phyloP scores from a whole-genome alignment of 495 filamentous ascomycete genomes.

The Astrothelium subdiscretum region DNA sequence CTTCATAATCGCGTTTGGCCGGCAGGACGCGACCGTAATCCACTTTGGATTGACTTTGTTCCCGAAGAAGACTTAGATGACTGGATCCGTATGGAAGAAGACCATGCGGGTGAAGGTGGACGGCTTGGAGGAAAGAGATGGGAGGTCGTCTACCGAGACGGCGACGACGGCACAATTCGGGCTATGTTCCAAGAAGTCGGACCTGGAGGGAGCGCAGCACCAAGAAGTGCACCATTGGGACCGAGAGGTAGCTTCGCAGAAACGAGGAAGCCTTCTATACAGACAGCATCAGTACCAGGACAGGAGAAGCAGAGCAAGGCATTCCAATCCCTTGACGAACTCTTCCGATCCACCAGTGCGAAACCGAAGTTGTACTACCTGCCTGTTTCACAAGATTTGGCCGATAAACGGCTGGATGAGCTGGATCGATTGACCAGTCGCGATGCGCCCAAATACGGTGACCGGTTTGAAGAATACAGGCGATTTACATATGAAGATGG shows the following conservation, averaged over 20 bases:
- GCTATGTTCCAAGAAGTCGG: conserved; percentile 28
- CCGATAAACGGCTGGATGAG: conserved; percentile 52
- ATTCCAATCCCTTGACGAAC: conserved; percentile 44
- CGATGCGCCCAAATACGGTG: conserved; percentile 24
- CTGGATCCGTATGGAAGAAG: conserved; percentile 64
- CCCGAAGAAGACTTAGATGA: conserved; percentile 59
- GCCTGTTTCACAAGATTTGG: conserved; percentile 42
- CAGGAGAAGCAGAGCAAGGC: conserved; percentile 2
- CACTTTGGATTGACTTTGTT: conserved; percentile 82
- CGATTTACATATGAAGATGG: conserved; percentile 70
- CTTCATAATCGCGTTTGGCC: conserved; percentile 79
- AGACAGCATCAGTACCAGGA: not conserved
- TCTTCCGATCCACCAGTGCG: conserved; percentile 49
- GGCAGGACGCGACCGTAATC: conserved; percentile 70
- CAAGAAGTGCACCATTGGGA: conserved; percentile 17
- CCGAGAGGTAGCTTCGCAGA: conserved; percentile 26
- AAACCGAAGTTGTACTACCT: conserved; percentile 64
- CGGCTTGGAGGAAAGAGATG: conserved; percentile 45
- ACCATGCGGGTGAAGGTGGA: conserved; percentile 25
- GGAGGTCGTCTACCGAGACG: conserved; percentile 59
- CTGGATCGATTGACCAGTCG: conserved; percentile 45
- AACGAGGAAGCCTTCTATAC: conserved; percentile 12
- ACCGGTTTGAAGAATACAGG: conserved; percentile 44
- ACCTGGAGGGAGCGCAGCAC: not conserved
- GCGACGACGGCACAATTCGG: conserved; percentile 39